Percentiles rank a stretch among this genome's conserved stretches.
Conservation (phyloP, 2,329 filamentous ascomycete species). For the Proliferodiscus dingleyae region DNA sequence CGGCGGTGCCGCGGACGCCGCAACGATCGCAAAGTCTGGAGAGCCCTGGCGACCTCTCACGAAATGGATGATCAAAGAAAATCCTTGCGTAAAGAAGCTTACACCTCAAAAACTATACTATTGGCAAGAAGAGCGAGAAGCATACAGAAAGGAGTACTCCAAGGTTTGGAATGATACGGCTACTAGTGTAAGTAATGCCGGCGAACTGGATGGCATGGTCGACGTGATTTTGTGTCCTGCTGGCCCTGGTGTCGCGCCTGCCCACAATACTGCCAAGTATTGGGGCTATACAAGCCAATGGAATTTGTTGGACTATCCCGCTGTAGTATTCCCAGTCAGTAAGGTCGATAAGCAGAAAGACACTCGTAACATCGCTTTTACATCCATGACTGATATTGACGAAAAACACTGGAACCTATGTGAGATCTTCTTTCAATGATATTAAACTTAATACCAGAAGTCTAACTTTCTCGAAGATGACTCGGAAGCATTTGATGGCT, state of each 20-base stretch:
- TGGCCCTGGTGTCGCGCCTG: conserved; percentile 47
- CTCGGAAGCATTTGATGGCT: conserved; percentile 29
- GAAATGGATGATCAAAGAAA: conserved; percentile 22
- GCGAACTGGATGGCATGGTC: conserved; percentile 28
- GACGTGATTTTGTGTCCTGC: conserved; percentile 58
- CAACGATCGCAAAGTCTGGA: conserved; percentile 10
- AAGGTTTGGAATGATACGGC: conserved; percentile 21
- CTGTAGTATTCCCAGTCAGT: conserved; percentile 52
- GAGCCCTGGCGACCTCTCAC: conserved; percentile 17
- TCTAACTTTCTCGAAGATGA: conserved; percentile 20
- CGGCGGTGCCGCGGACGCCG: conserved; percentile 14
- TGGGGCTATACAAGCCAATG: conserved; percentile 63
- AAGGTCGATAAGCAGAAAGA: conserved; percentile 21
- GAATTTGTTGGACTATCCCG: conserved; percentile 65
- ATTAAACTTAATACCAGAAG: conserved; percentile 2
- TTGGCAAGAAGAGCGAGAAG: conserved; percentile 33
- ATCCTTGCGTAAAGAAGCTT: conserved; percentile 18
- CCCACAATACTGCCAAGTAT: conserved; percentile 42
- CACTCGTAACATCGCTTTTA: conserved; percentile 21
- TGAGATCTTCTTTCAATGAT: conserved; percentile 7
- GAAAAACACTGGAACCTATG: conserved; percentile 25
- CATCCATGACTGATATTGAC: conserved; percentile 26
- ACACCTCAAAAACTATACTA: conserved; percentile 18
- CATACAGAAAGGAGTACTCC: conserved; percentile 19
- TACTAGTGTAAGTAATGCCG: conserved; percentile 23